Evolutionary conservation across 1,139 yeast genomes (phyloP).

Genomic region (Geotrichum siamense): DNA sequence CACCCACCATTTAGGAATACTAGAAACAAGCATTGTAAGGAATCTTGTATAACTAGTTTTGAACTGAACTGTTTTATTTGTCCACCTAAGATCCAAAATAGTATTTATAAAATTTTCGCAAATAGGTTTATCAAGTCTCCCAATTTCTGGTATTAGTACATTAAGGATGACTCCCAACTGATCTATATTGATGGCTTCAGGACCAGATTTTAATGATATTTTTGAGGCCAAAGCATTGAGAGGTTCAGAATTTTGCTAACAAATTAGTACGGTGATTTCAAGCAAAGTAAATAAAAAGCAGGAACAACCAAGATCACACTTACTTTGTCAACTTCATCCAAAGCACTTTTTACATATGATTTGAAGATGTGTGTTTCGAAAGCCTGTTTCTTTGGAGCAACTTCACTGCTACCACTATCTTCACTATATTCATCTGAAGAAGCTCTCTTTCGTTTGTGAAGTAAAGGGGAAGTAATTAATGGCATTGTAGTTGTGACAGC

Average conservation of each 20-base stretch:
- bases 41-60: constrained; percentile 57
- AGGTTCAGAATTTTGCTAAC: constrained; percentile 38
- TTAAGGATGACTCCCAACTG: constrained; percentile 43
- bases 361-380: constrained; percentile 46
- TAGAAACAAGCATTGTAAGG: constrained; percentile 69
- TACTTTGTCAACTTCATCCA: constrained; percentile 59
- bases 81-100: constrained; percentile 55
- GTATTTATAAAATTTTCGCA: constrained; percentile 44
- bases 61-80: constrained; percentile 38
- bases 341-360: constrained; percentile 59
- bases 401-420: constrained; percentile 4
- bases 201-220: constrained; percentile 39
- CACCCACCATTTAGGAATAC: constrained; percentile 82
- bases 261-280: constrained; percentile 12
- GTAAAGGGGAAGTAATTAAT: constrained; percentile 4
- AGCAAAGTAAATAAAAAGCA: constrained; percentile 13
- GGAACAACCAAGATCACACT: constrained; percentile 25
- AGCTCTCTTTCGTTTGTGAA: constrained; percentile 12
- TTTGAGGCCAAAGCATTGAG: constrained; percentile 43
- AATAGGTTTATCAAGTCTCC: constrained; percentile 43
- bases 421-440: constrained; percentile 6
- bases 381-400: constrained; percentile 7
- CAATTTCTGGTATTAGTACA: constrained; percentile 45
- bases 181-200: constrained; percentile 39
- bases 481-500: constrained; percentile 6